Evolutionary conservation across 2,329 filamentous ascomycete genomes (phyloP).

Genomic region (Orbilia ellipsospora): DNA sequence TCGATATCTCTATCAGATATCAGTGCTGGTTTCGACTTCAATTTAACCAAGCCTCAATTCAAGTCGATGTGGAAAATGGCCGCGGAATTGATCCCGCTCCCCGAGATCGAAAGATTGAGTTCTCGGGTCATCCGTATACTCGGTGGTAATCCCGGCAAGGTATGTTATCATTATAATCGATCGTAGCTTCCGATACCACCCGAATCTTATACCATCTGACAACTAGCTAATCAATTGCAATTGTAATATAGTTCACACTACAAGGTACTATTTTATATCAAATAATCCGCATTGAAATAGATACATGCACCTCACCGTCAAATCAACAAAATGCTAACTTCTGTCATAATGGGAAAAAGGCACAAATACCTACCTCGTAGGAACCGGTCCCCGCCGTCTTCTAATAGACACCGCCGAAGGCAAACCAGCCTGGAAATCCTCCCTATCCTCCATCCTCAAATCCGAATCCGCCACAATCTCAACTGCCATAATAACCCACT

Average conservation of each 20-base stretch:
- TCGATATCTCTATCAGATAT: constrained; percentile 3
- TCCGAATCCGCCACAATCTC: constrained; percentile 76
- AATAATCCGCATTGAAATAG: too few relatives aligned
- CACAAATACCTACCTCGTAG: constrained; percentile 95
- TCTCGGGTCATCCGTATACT: constrained; percentile 83
- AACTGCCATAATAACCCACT: constrained; percentile 84
- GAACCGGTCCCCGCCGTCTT: constrained; percentile 76
- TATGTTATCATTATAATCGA: constrained; percentile 60
- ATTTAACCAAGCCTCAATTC: not conserved
- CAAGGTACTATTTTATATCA: constrained; percentile 65
- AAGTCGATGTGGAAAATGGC: constrained; percentile 35
- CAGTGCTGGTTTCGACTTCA: not conserved
- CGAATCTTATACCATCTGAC: constrained; percentile 28
- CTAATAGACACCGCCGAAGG: constrained; percentile 94
- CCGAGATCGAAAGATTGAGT: constrained; percentile 80
- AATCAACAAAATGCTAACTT: not conserved
- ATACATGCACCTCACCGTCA: not conserved
- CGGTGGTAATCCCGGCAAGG: constrained; percentile 89
- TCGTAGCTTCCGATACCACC: not conserved
- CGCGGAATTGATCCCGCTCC: constrained; percentile 70
- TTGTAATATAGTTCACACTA: constrained; percentile 68
- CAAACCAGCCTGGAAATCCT: constrained; percentile 75
- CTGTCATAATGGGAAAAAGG: constrained; percentile 61
- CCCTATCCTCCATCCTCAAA: constrained; percentile 73
- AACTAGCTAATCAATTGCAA: constrained; percentile 9